phyloP scores from a whole-genome alignment of 352 stramenopile species.

The Phytophthora quininea region DNA sequence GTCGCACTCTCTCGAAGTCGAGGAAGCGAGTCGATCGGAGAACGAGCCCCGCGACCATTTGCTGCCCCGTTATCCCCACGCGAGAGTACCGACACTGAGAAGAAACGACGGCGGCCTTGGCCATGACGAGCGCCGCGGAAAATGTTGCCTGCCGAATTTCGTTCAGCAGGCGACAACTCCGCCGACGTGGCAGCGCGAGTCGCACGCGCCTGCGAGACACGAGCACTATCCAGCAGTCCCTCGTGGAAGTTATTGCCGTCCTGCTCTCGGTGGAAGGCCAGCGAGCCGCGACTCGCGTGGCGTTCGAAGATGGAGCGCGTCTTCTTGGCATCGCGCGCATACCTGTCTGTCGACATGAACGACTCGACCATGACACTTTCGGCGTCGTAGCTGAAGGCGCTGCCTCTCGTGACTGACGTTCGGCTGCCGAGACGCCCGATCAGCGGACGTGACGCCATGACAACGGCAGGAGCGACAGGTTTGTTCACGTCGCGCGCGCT shows the following conservation, averaged over 20 bases:
- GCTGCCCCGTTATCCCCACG: neutral
- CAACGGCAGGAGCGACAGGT: conserved; percentile 33
- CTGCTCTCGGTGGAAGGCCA: conserved; percentile 73
- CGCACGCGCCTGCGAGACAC: conserved; percentile 4
- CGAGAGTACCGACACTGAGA: conserved; percentile 38
- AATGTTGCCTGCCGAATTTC: conserved; percentile 63
- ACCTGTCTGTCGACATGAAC: conserved; percentile 84
- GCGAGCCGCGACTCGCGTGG: conserved; percentile 82
- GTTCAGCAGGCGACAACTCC: conserved; percentile 13
- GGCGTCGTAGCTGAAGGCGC: conserved; percentile 89
- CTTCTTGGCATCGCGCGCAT: conserved; percentile 48
- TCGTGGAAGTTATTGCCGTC: conserved; percentile 20
- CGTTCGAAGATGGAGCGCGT: conserved; percentile 72
- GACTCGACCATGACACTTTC: conserved; percentile 91
- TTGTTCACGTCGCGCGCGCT: conserved; percentile 41
- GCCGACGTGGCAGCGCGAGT: conserved; percentile 25
- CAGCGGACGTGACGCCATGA: conserved; percentile 35
- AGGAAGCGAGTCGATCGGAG: conserved; percentile 8
- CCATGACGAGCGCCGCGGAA: conserved; percentile 70
- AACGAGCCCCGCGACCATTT: conserved; percentile 4
- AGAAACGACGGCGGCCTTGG: conserved; percentile 56
- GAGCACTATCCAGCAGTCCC: conserved; percentile 5
- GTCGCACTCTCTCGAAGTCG: conserved; percentile 23
- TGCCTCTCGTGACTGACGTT: conserved; percentile 57
- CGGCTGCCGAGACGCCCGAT: conserved; percentile 38